These are phyloP conservation scores for Hyphodiscus hymeniophilus DNA, from an alignment of 495 filamentous ascomycete species.

Conservation along the genomic window DNA sequence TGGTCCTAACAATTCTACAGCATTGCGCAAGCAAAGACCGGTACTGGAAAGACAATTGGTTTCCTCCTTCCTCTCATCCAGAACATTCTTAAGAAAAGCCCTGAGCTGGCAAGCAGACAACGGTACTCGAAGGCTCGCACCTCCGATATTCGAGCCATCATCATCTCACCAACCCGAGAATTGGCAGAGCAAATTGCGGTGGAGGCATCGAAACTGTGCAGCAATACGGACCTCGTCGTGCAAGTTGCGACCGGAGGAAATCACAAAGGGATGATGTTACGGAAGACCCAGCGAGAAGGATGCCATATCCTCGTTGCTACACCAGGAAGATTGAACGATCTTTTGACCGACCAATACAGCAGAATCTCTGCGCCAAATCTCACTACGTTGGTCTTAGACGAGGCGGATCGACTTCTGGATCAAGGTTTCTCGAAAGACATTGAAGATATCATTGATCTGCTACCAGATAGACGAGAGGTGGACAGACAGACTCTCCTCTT, in stretches of 20 bases:
- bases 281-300: constrained; percentile 56
- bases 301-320: constrained; percentile 90
- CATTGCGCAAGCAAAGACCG: constrained; percentile 80
- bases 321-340: constrained; percentile 79
- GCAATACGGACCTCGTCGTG: constrained; percentile 60
- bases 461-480: constrained; percentile 51
- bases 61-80: constrained; percentile 74
- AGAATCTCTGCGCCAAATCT: constrained; percentile 67
- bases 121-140: constrained; percentile 29
- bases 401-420: constrained; percentile 89
- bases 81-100: constrained; percentile 55
- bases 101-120: constrained; percentile 31
- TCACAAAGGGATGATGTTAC: constrained; percentile 55
- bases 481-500: constrained; percentile 86
- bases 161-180: constrained; percentile 92
- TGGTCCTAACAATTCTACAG: constrained; percentile 31
- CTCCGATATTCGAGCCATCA: constrained; percentile 74
- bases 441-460: constrained; percentile 51
- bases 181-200: constrained; percentile 88
- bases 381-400: constrained; percentile 79
- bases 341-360: constrained; percentile 60
- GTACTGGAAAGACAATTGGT: constrained; percentile 81
- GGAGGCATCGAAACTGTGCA: constrained; percentile 67
- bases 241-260: constrained; percentile 89
- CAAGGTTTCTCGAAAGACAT: constrained; percentile 81